A percentile compares a stretch with the other conserved stretches of the same genome.
phyloP scores from a whole-genome alignment of 129 eudicot genomes.

The Centella asiatica region DNA sequence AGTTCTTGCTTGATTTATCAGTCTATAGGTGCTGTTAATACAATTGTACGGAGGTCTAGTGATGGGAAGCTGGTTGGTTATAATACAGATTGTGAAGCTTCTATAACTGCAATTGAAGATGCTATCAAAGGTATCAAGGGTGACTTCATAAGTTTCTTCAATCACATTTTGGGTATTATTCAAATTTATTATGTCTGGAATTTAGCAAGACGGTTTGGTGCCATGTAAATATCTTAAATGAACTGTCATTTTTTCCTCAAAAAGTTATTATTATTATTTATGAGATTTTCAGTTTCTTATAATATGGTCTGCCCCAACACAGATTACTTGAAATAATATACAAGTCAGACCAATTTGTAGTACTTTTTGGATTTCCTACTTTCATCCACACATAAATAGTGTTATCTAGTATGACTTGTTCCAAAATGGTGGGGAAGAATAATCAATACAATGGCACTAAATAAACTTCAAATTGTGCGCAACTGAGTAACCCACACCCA shows the following conservation, averaged over 20 bases:
- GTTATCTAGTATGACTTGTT: neutral
- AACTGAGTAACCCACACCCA: neutral
- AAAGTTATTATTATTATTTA: neutral
- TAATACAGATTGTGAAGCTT: slow-evolving; percentile 84
- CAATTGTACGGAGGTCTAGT: slow-evolving; percentile 45
- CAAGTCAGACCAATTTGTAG: too few relatives aligned
- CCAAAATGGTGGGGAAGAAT: neutral
- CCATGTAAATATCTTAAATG: neutral
- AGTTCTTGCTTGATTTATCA: slow-evolving; percentile 26
- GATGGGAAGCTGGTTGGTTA: slow-evolving; percentile 81
- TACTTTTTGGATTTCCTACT: neutral
- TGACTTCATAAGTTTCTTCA: neutral
- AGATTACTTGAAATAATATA: too few relatives aligned
- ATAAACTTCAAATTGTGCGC: neutral
- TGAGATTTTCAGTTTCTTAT: neutral
- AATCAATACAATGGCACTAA: neutral
- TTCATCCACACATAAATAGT: neutral
- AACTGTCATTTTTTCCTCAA: neutral
- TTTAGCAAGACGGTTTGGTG: neutral
- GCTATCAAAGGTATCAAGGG: slow-evolving; percentile 51
- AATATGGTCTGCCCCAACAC: neutral
- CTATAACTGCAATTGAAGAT: slow-evolving; percentile 76
- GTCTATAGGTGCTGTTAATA: slow-evolving; percentile 85
- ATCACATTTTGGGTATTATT: neutral
- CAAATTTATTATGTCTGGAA: neutral